Evolutionary conservation across 2,329 filamentous ascomycete genomes (phyloP), one percentile per base, ranked within the genome.

Genomic region (Plectosphaerella plurivora): DNA sequence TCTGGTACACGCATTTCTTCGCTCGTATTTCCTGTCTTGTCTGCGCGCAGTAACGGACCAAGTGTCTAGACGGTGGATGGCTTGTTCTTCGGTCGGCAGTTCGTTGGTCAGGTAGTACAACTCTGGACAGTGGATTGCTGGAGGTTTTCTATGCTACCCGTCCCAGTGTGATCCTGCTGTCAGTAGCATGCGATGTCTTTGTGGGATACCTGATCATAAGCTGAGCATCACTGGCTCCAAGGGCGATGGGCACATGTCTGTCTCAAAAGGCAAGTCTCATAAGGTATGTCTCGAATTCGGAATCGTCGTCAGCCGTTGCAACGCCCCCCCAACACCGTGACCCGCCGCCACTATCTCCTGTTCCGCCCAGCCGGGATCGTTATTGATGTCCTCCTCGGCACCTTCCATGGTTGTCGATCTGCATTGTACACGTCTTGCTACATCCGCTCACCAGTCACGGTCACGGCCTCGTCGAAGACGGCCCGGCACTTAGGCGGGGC

Each of bases 401-500:
- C 18, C 22, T 9, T 18, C 47, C 39, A 14, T 18, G 22, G 8
- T 35, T 50, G 22, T 12, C 16, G 39, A 25, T 45, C 24, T n/a
- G 22, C 44, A 36, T 36, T 37, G 25, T 15, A 36, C 35, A 33
- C 47, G 46, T 49, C 42, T 22, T 51, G 28, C 50, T 51, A 14
- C 42, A 51, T 37, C 41, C 28, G 47, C 49, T 46, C 22, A 24
- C 50, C 28, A 15, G 42, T 54, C 47, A 49, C 45, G 42, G 47
- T 50, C 50, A 50, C 47, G 44, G 51, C 22, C 22, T 22, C 22
- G 49, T 53, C 39, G 52, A 44, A 45, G 44, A 25, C 47, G 41
- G 24, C 36, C 15, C 6, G 35, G 16, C 11, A 4, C 48, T 55
- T 63, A 68, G 55, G 64, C 60, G 50, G 65, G 65, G 64, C 67